These are phyloP conservation scores for Plasmodium sp. DNA, from an alignment of 169 alveolate genomes.

Conservation along the genomic window DNA sequence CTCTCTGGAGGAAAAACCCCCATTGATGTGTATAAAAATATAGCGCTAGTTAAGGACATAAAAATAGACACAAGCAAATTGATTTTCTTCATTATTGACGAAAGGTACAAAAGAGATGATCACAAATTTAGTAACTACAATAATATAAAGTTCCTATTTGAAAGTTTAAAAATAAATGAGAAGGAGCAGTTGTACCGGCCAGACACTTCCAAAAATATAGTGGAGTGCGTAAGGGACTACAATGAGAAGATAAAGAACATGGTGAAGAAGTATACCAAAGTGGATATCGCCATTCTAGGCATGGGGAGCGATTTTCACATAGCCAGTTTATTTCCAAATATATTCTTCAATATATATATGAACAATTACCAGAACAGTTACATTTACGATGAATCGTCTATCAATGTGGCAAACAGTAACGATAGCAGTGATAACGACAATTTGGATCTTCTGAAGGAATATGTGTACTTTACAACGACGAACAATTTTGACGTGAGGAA, in stretches of 20 bases:
- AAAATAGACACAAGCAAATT: slow-evolving; percentile 45
- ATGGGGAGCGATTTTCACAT: slow-evolving; percentile 72
- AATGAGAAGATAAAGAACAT: slow-evolving; percentile 47
- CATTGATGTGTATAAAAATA: slow-evolving; percentile 64
- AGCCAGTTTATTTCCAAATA: slow-evolving; percentile 41
- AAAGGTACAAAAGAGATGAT: slow-evolving; percentile 44
- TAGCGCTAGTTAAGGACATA: slow-evolving; percentile 33
- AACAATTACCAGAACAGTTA: slow-evolving; percentile 52
- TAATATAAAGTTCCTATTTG: slow-evolving; percentile 50
- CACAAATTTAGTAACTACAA: slow-evolving; percentile 67
- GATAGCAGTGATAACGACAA: slow-evolving; percentile 24
- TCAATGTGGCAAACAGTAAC: background rate
- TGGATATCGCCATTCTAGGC: slow-evolving; percentile 64
- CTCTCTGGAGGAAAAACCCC: slow-evolving; percentile 65
- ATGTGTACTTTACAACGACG: slow-evolving; percentile 67
- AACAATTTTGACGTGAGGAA: slow-evolving; percentile 77
- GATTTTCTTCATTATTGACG: slow-evolving; percentile 64
- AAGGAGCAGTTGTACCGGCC: slow-evolving; percentile 39
- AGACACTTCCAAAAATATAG: slow-evolving; percentile 27
- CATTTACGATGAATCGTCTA: slow-evolving; percentile 39
- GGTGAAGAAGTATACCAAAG: slow-evolving; percentile 26
- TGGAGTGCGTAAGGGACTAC: slow-evolving; percentile 44
- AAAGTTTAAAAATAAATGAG: slow-evolving; percentile 40
- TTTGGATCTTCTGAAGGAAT: slow-evolving; percentile 31
- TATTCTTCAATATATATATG: slow-evolving; percentile 43